Evolutionary conservation across 2,329 filamentous ascomycete genomes (phyloP).

Genomic region (Xylogone sp.): DNA sequence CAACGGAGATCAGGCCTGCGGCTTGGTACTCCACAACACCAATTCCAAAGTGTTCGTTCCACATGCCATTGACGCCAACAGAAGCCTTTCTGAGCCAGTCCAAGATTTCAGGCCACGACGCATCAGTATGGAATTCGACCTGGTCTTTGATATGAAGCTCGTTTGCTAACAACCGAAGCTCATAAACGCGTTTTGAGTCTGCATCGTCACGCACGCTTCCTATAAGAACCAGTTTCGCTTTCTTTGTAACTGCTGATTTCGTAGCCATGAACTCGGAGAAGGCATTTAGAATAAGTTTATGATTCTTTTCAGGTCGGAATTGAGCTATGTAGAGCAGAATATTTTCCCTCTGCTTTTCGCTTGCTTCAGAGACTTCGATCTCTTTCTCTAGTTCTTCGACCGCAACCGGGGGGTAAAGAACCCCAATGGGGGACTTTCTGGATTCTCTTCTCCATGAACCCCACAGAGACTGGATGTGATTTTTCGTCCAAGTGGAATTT

Average conservation of each 20-base stretch:
- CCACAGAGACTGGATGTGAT: conserved; percentile 79
- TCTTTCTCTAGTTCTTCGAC: conserved; percentile 77
- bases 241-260: conserved; percentile 44
- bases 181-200: conserved; percentile 81
- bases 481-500: conserved; percentile 92
- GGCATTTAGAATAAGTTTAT: conserved; percentile 77
- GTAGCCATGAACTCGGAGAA: conserved; percentile 73
- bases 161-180: conserved; percentile 79
- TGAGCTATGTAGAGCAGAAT: conserved; percentile 91
- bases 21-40: conserved; percentile 98
- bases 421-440: conserved; percentile 49
- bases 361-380: conserved; percentile 66
- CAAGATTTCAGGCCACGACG: conserved; percentile 82
- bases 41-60: conserved; percentile 99
- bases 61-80: conserved; percentile 96
- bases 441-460: conserved; percentile 49
- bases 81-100: conserved; percentile 72
- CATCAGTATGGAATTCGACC: conserved; percentile 87
- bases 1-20: conserved; percentile 86
- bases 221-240: conserved; percentile 73
- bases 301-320: conserved; percentile 97
- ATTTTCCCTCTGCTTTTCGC: conserved; percentile 65
- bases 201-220: conserved; percentile 86
- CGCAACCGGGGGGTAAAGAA: conserved; percentile 89
- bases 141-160: conserved; percentile 80